These are phyloP conservation scores for Golubevia sp. DNA, from an alignment of 1,284 basidiomycete species.

Conservation along the genomic window DNA sequence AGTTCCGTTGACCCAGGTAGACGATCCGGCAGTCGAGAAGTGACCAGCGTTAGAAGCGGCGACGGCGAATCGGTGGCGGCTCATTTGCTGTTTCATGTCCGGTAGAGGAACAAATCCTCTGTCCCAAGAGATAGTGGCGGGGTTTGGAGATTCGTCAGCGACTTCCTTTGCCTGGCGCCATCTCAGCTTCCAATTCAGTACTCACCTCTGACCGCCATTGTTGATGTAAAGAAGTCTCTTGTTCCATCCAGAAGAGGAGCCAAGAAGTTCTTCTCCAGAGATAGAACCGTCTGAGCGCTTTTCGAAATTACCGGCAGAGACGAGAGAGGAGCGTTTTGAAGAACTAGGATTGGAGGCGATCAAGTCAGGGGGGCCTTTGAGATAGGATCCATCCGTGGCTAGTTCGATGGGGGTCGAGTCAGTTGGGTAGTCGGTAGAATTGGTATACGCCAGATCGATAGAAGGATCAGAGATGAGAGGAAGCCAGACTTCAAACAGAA, in stretches of 20 bases:
- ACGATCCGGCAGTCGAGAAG: slow-evolving; percentile 4
- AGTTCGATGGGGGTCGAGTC: slow-evolving; percentile 5
- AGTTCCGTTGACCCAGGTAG: slow-evolving; percentile 19
- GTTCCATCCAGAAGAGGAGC: slow-evolving; percentile 17
- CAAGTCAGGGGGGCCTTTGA: slow-evolving; percentile 1
- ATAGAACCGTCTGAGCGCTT: neutral
- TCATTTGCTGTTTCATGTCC: slow-evolving; percentile 12
- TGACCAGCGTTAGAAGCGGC: slow-evolving; percentile 16
- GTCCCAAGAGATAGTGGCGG: too few species aligned
- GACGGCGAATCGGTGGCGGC: slow-evolving; percentile 15
- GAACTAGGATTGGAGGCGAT: neutral
- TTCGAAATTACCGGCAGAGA: neutral
- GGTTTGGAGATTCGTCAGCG: too few species aligned
- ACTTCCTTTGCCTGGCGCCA: too few species aligned
- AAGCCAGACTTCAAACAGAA: slow-evolving; percentile 9
- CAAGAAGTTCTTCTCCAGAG: neutral
- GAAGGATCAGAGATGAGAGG: slow-evolving; percentile 2
- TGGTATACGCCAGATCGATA: neutral
- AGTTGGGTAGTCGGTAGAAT: slow-evolving; percentile 6
- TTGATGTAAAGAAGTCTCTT: slow-evolving; percentile 15
- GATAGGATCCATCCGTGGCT: neutral
- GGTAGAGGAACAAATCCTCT: slow-evolving; percentile 16
- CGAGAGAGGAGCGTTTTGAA: neutral
- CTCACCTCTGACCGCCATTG: slow-evolving; percentile 18
- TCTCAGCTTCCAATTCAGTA: too few species aligned